Evolutionary conservation across 257 asterid species (phyloP), one percentile per base, ranked within the genome.

Genomic region (Penstemon eatonii): DNA sequence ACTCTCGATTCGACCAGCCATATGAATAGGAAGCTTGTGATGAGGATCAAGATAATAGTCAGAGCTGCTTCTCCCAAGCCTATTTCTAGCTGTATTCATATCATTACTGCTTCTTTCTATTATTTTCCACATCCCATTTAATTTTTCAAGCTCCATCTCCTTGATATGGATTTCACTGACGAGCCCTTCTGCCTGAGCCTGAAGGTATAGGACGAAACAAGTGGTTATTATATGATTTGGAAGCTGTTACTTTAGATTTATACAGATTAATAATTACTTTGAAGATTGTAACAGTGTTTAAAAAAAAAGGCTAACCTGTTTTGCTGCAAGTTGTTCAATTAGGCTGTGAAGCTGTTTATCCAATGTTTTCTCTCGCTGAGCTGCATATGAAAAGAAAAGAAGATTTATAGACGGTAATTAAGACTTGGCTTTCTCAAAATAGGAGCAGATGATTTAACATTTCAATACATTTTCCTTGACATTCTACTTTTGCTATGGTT

Each of bases 271-370:
- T n/a, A 56, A 13, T 54, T 3, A 15, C 10, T 15, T 9, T 3
- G 59, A 54, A 54, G 58, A 10, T 12, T 15, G 45, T 74, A 8
- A 45, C n/a, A 52, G 45, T 11, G 57, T 43, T 43, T 39, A 52
- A 18, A 33, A 4, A 39, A 37, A 42, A 67, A 67, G 52, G 15
- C 42, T 59, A 19, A 91, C 99, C 96, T 91, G 97, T 62, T 94
- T 94, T 44, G 77, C 78, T 57, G 91, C 96, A 49, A 94, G 95
- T 71, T 94, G 96, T 83, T 91, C 99, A 36, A 91, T 84, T 74
- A 86, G 86, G 87, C 95, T 82, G 76, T 89, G 99, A 71, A 91
- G 96, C 80, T 94, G 99, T 73, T 81, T 91, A 83, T 94, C 97
- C 85, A 91, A 71, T 64, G 85, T 68, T 63, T 90, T 91, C 80